Evolutionary conservation across 2,329 filamentous ascomycete genomes (phyloP).

Genomic region (Exophiala xenobiotica): DNA sequence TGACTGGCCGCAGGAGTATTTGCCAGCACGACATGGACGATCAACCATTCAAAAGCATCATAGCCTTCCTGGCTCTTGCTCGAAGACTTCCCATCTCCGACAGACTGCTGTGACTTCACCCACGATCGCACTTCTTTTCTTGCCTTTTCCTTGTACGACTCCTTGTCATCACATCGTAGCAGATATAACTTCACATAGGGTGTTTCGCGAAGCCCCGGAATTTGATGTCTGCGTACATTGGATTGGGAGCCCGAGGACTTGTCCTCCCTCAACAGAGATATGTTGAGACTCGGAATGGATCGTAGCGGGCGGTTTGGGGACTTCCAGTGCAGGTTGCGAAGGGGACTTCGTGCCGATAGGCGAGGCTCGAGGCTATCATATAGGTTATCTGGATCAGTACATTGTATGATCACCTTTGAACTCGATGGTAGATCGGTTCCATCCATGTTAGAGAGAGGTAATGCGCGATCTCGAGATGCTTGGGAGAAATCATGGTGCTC

Average conservation of each 20-base stretch:
- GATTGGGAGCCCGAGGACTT: conserved; percentile 35
- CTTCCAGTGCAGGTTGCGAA: conserved; percentile 95
- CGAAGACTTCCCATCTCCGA: conserved; percentile 34
- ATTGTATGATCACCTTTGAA: conserved; percentile 80
- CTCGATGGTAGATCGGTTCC: conserved; percentile 22
- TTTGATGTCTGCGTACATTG: conserved; percentile 75
- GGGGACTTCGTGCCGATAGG: conserved; percentile 73
- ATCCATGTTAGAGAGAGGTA: conserved; percentile 27
- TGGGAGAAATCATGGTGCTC: conserved; percentile 24
- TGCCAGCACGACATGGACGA: conserved; percentile 87
- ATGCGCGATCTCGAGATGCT: not conserved
- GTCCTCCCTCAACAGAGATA: conserved; percentile 74
- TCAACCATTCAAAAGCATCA: conserved; percentile 93
- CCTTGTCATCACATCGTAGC: conserved; percentile 91
- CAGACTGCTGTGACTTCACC: conserved; percentile 64
- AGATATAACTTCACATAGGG: conserved; percentile 91
- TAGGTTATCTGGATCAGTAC: conserved; percentile 87
- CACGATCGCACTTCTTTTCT: conserved; percentile 82
- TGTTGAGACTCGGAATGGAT: conserved; percentile 88
- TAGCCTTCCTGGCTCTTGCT: conserved; percentile 79
- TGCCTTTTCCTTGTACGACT: conserved; percentile 80
- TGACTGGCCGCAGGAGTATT: conserved; percentile 79
- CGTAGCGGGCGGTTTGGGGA: conserved; percentile 86
- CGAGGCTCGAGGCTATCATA: conserved; percentile 79
- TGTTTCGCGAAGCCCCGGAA: conserved; percentile 86